Evolutionary conservation across 371 early-diverging fungal species (phyloP).

Genomic region (Capillidium heterosporum): DNA sequence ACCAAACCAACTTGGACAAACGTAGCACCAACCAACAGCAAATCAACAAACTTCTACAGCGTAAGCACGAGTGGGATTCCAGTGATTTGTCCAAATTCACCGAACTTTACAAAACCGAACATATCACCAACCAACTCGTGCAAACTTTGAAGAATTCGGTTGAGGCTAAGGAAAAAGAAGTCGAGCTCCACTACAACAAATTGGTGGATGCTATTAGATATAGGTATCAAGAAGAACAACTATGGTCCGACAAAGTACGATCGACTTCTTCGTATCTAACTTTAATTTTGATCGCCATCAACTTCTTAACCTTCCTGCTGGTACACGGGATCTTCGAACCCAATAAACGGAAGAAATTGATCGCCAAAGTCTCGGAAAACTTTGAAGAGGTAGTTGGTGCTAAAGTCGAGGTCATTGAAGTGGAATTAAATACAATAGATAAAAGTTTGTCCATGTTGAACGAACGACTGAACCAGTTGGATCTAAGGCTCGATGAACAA

Average conservation of each 20-base stretch:
- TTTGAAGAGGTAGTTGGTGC: no score
- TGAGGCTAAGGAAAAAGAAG: slow-evolving; percentile 36
- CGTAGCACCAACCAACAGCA: slow-evolving; percentile 64
- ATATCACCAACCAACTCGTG: slow-evolving; percentile 50
- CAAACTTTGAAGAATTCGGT: slow-evolving; percentile 31
- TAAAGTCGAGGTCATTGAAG: no score
- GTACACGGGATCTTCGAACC: slow-evolving; percentile 69
- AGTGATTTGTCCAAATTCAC: slow-evolving; percentile 76
- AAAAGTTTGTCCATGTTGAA: no score
- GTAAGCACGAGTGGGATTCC: slow-evolving; percentile 72
- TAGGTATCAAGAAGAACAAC: slow-evolving; percentile 78
- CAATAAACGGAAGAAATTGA: slow-evolving; percentile 41
- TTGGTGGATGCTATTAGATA: slow-evolving; percentile 53
- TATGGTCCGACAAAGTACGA: slow-evolving; percentile 95
- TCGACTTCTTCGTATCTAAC: slow-evolving; percentile 71
- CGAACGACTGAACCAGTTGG: no score
- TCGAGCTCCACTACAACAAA: slow-evolving; percentile 44
- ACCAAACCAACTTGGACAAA: slow-evolving; percentile 45
- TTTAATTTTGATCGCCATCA: slow-evolving; percentile 55
- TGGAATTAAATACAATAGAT: no score
- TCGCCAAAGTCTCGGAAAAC: slow-evolving; percentile 47
- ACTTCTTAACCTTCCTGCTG: slow-evolving; percentile 46
- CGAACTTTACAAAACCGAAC: slow-evolving; percentile 63
- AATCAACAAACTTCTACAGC: slow-evolving; percentile 69
- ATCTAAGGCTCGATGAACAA: no score